phyloP scores from a whole-genome alignment of 1,284 basidiomycete species.

The Tylopilus microsporus region DNA sequence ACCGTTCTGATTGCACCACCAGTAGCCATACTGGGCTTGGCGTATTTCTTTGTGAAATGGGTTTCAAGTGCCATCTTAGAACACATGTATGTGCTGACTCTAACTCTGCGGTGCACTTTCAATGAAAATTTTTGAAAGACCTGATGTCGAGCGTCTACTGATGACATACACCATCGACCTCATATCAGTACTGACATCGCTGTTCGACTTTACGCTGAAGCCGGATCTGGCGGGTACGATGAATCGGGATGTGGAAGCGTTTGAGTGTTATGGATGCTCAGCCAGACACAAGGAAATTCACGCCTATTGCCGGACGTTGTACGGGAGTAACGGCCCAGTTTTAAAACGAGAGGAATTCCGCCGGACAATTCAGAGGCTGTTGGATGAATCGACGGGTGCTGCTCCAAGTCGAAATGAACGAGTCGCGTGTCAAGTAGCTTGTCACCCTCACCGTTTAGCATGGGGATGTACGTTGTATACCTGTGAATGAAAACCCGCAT shows the following conservation, averaged over 20 bases:
- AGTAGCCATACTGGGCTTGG: constrained; percentile 8
- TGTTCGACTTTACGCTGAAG: constrained; percentile 13
- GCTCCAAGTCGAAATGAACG: too few relatives aligned
- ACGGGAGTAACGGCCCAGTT: too few relatives aligned
- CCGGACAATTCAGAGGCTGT: neutral
- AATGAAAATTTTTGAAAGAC: neutral
- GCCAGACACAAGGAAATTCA: neutral
- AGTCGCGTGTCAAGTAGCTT: too few relatives aligned
- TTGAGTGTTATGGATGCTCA: constrained; percentile 2
- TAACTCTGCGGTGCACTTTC: neutral
- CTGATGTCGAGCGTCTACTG: constrained; percentile 7
- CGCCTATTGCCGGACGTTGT: neutral
- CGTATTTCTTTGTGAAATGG: constrained; percentile 9
- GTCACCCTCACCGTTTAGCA: too few relatives aligned
- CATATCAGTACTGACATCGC: neutral
- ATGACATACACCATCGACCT: constrained; percentile 10
- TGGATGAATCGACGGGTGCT: too few relatives aligned
- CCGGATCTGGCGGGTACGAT: constrained; percentile 4
- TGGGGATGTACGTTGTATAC: too few relatives aligned
- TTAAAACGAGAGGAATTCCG: neutral
- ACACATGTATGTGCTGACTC: neutral
- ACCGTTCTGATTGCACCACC: constrained; percentile 2
- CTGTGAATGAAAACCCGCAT: too few relatives aligned
- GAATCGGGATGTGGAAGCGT: constrained; percentile 8
- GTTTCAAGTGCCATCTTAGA: neutral